Percentiles rank a stretch among this genome's conserved stretches.
phyloP scores from a whole-genome alignment of 805 yeast species.

The Candida ovalis region DNA sequence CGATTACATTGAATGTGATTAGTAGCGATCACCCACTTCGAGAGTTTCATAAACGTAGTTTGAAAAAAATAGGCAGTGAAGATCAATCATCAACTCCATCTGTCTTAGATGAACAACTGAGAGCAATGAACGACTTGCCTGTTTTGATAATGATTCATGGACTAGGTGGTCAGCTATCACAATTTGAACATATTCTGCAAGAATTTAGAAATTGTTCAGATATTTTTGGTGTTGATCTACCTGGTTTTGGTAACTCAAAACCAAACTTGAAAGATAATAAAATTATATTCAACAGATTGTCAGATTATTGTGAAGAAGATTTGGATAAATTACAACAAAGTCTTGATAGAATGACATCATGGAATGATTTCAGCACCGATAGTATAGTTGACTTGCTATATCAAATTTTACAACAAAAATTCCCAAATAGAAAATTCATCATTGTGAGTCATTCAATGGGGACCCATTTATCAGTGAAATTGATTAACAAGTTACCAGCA shows the following conservation, averaged over 20 bases:
- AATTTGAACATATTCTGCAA: slow-evolving; percentile 72
- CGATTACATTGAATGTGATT: slow-evolving; percentile 38
- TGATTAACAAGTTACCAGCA: slow-evolving; percentile 35
- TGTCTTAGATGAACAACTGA: slow-evolving; percentile 17
- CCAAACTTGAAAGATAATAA: slow-evolving; percentile 10
- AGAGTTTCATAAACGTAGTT: slow-evolving; percentile 30
- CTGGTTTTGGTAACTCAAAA: slow-evolving; percentile 76
- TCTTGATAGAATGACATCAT: slow-evolving; percentile 30
- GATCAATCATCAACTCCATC: slow-evolving; percentile 2
- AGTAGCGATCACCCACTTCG: slow-evolving; percentile 51
- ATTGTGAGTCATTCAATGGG: slow-evolving; percentile 58
- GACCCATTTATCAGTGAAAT: slow-evolving; percentile 41
- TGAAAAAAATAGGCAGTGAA: slow-evolving; percentile 11
- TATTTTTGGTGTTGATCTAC: slow-evolving; percentile 72
- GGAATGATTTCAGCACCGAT: slow-evolving; percentile 41
- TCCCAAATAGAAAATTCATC: slow-evolving; percentile 42
- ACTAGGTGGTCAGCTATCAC: slow-evolving; percentile 84
- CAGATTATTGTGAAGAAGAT: slow-evolving; percentile 21
- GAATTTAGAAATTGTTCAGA: slow-evolving; percentile 59
- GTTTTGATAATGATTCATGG: slow-evolving; percentile 76
- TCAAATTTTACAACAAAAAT: slow-evolving; percentile 35
- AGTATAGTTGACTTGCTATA: slow-evolving; percentile 38
- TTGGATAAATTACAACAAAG: slow-evolving; percentile 23
- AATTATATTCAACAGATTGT: slow-evolving; percentile 16
- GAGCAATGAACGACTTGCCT: slow-evolving; percentile 48